Base-by-base conservation (phyloP, 305 asterid genomes). In the Rubia balearica region DNA sequence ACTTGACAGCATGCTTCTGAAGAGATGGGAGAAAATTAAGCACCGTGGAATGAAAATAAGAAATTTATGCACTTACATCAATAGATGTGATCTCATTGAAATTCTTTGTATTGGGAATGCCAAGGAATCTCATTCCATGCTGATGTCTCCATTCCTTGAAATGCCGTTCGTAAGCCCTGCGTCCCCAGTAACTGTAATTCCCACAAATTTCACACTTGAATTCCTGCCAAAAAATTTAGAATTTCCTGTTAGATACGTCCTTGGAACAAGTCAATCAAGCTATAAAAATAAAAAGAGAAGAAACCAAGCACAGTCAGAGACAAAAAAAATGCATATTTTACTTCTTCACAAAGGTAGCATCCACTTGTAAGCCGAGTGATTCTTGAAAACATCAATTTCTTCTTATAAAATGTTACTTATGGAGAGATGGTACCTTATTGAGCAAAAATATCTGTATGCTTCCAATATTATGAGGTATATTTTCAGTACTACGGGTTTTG, bases 91-190 rank as follows among this genome's bases (percentile, higher is more conserved):
- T 85, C 81, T 95, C 99, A 42, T 93, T 93, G 70, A 93, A 93
- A 83, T 89, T 93, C 78, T 90, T 93, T 45, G 97, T 90, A 79
- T 93, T 93, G 8, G 97, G 98, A 73, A 93, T 93, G 71, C 97
- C 95, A 73, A 90, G 96, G 72, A 97, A 90, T 67, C 98, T 85
- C 98, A 90, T 93, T 56, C 97, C 98, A 68, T 93, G 94, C 79
- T 90, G 98, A 84, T 93, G 99, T 61, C 97, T 86, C 91, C 90
- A 92, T 81, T 95, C 98, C 88, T 95, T 95, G 83, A 95, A 95
- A 81, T 95, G 99, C 77, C 99, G 89, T 81, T 95, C 99, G 48
- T 92, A 95, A 69, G 98, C 99, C 85, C 99, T 85, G 72, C 99
- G 96, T 42, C 98, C 97, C 98, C 99, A 92, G 72, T 95, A 92